Base-by-base conservation (phyloP, 106 monocot species). In the Chionographis japonica region DNA sequence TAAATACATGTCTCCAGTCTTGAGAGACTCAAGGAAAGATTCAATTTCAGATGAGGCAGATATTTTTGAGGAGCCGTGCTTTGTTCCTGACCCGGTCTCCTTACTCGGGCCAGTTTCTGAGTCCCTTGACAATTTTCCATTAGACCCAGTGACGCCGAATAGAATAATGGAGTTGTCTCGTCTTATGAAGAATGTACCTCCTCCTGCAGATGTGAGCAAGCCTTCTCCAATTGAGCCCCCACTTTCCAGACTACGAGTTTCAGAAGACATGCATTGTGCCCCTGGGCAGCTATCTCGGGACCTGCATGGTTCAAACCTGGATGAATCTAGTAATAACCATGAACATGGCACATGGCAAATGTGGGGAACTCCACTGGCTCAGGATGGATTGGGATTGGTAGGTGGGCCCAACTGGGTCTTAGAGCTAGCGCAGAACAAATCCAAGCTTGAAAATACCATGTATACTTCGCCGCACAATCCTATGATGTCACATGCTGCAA, bases 211-310 rank as follows among this genome's bases (percentile, higher is more conserved):
- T 63, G 49, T 41, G 14, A 76, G 40, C 37, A 97, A 83, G 70
- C 95, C 82, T 71, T 92, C 92, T 61, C 95, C 92, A 67, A 92
- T 92, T 51, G 91, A 88, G 19, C 81, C 91, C 37, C 95, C 91
- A 12, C 39, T 91, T 37, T 81, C 86, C 8, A 80, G 78, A 73
- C 60, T 62, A 20, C 74, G 81, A 16, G 68, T 61, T 13, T 67
- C 75, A 46, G 85, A 73, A 53, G 83, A 88, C 68, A 84, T 68
- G 39, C 77, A 65, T 38, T 52, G 50, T 56, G 13, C 72, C 54
- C 37, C 63, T 42, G 67, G 72, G 10, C 75, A 77, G 57, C n/a
- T 59, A 18, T 50, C 72, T 19, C 59, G 62, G 35, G 59, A 77
- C 63, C 40, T 68, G 41, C 36, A 68, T 62, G 40, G 50, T 61